phyloP scores from a whole-genome alignment of 2,329 filamentous ascomycete species.

The Colletotrichum sp. region DNA sequence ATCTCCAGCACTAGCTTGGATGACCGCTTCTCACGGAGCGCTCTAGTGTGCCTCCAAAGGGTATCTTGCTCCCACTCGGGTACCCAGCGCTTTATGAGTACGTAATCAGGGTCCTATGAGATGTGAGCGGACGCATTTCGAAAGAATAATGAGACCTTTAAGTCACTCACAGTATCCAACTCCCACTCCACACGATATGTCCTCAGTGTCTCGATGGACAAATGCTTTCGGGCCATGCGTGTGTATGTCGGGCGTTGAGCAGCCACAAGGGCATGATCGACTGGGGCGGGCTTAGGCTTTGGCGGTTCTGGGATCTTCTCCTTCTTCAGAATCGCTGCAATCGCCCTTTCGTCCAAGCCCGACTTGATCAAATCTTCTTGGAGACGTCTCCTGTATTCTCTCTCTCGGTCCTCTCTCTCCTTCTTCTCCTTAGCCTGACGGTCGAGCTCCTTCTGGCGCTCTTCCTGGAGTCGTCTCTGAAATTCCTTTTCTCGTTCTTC shows the following conservation, averaged over 20 bases:
- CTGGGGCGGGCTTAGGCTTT: not conserved
- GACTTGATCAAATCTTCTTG: slow-evolving; percentile 64
- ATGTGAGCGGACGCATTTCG: not conserved
- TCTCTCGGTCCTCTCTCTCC: slow-evolving; percentile 54
- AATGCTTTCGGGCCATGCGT: slow-evolving; percentile 65
- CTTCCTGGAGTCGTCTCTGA: slow-evolving; percentile 59
- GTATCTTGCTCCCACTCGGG: slow-evolving; percentile 73
- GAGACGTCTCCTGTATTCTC: slow-evolving; percentile 59
- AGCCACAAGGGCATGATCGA: slow-evolving; percentile 13
- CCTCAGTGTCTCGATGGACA: slow-evolving; percentile 66
- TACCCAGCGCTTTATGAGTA: slow-evolving; percentile 77
- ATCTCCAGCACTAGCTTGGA: slow-evolving; percentile 50
- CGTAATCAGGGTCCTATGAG: slow-evolving; percentile 67
- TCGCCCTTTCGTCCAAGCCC: slow-evolving; percentile 63
- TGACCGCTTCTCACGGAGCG: slow-evolving; percentile 61
- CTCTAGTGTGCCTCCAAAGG: slow-evolving; percentile 74
- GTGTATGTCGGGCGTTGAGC: slow-evolving; percentile 60
- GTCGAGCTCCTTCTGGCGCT: slow-evolving; percentile 49
- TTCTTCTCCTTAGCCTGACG: slow-evolving; percentile 51
- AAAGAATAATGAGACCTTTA: not conserved
- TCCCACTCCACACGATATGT: slow-evolving; percentile 63
- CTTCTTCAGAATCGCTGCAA: slow-evolving; percentile 63
- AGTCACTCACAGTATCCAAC: slow-evolving; percentile 55
- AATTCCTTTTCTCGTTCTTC: slow-evolving; percentile 59
- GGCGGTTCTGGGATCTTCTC: slow-evolving; percentile 47